Conservation (phyloP, 2,329 filamentous ascomycete species). For the Trichoderma sp. region DNA sequence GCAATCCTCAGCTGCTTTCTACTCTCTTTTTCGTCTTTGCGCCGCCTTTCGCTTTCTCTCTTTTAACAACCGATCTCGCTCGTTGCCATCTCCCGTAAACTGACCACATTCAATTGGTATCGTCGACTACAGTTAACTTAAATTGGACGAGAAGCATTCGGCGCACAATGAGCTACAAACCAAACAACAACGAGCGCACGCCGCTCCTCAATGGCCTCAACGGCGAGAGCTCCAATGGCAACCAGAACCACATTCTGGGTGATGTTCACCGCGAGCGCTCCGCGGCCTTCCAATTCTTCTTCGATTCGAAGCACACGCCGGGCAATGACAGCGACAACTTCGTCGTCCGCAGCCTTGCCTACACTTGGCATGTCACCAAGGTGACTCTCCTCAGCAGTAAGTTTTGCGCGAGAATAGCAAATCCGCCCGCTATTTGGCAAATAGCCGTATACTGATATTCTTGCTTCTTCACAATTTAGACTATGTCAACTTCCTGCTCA, state of each 20-base stretch:
- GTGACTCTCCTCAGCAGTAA: conserved; percentile 58
- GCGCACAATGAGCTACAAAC: conserved; percentile 13
- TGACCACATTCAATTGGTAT: not conserved
- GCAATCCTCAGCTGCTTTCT: not conserved
- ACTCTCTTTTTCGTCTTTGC: not conserved
- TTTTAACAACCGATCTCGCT: not conserved
- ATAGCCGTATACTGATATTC: not conserved
- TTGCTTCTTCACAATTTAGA: conserved; percentile 35
- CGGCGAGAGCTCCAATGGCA: conserved; percentile 29
- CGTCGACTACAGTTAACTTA: not conserved
- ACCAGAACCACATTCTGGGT: conserved; percentile 23
- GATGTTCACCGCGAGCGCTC: conserved; percentile 26
- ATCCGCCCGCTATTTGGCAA: not conserved
- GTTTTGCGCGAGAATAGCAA: conserved; percentile 32
- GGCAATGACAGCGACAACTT: conserved; percentile 50
- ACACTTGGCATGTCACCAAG: conserved; percentile 56
- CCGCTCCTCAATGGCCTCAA: conserved; percentile 46
- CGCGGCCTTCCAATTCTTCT: conserved; percentile 43
- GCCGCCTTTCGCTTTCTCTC: not conserved
- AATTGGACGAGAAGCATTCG: not conserved
- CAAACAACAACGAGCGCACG: conserved; percentile 37
- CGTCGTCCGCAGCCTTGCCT: conserved; percentile 45
- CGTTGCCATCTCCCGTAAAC: not conserved
- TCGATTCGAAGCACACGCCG: conserved; percentile 50
- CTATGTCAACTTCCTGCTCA: conserved; percentile 67